phyloP scores from a whole-genome alignment of 371 early-diverging fungal genomes.

The Zopfochytrium polystomum region DNA sequence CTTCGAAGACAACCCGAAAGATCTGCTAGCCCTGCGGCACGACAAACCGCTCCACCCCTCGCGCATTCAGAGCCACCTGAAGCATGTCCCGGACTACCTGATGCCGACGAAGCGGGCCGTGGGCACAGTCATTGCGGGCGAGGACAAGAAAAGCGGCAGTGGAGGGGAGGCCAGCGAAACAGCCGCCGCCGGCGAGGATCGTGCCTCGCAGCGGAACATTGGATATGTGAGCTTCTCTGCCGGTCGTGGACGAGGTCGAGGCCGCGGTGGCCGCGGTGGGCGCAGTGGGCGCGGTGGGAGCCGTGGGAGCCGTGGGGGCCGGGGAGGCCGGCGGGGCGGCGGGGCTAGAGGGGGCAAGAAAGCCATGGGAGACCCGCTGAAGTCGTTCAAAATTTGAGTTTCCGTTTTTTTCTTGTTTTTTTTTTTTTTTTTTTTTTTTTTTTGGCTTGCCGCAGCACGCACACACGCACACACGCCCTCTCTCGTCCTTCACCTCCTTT shows the following conservation, averaged over 20 bases:
- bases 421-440: too few relatives aligned
- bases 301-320: constrained; percentile 9
- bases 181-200: constrained; percentile 5
- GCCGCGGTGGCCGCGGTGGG: neutral
- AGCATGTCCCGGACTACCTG: constrained; percentile 89
- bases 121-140: neutral
- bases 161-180: neutral
- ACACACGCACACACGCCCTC: too few relatives aligned
- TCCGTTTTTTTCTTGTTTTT: too few relatives aligned
- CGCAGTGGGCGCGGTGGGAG: neutral
- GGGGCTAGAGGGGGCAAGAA: constrained; percentile 23
- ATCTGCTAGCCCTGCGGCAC: constrained; percentile 87
- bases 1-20: constrained; percentile 94
- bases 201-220: neutral
- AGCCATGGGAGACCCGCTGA: constrained; percentile 35
- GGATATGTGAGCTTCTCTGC: constrained; percentile 2
- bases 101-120: constrained; percentile 38
- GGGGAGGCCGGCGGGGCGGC: constrained; percentile 19
- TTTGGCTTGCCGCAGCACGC: too few relatives aligned
- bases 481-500: too few relatives aligned
- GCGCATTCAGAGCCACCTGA: constrained; percentile 79
- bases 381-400: constrained; percentile 24
- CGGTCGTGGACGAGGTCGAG: constrained; percentile 5
- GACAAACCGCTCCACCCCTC: constrained; percentile 83
- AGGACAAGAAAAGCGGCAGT: neutral